Evolutionary conservation across 805 yeast species (phyloP).

Genomic region (Tetrapisispora namnaoensis): DNA sequence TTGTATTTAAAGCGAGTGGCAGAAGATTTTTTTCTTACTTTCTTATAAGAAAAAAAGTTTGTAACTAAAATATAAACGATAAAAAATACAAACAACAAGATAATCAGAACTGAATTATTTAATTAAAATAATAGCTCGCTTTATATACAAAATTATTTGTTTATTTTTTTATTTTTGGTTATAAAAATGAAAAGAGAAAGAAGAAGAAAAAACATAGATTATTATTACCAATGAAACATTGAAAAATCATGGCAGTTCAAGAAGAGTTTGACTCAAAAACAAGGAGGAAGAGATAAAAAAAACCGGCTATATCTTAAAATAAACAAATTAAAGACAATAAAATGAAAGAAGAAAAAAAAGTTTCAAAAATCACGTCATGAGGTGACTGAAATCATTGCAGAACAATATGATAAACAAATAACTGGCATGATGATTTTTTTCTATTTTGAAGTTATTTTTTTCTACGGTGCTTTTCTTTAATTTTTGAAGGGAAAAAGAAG

Average conservation of each 20-base stretch:
- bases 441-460: too few relatives aligned
- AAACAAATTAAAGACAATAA: too few relatives aligned
- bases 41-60: background rate
- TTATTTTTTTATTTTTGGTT: background rate
- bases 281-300: too few relatives aligned
- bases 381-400: too few relatives aligned
- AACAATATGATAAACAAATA: background rate
- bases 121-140: background rate
- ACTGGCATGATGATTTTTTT: background rate
- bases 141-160: constrained; percentile 1
- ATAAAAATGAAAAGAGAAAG: too few relatives aligned
- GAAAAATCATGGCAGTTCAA: too few relatives aligned
- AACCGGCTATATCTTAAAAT: too few relatives aligned
- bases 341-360: too few relatives aligned
- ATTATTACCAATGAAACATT: too few relatives aligned
- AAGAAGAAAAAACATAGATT: background rate
- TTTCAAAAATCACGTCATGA: too few relatives aligned
- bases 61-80: background rate
- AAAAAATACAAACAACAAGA: background rate
- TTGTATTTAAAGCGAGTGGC: constrained; percentile 22
- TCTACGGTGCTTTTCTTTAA: background rate
- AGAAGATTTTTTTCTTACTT: constrained; percentile 19
- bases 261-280: too few relatives aligned
- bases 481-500: background rate
- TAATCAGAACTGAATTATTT: background rate